Conservation (phyloP, 2,329 filamentous ascomycete genomes). For the Cladosporium halotolerans region DNA sequence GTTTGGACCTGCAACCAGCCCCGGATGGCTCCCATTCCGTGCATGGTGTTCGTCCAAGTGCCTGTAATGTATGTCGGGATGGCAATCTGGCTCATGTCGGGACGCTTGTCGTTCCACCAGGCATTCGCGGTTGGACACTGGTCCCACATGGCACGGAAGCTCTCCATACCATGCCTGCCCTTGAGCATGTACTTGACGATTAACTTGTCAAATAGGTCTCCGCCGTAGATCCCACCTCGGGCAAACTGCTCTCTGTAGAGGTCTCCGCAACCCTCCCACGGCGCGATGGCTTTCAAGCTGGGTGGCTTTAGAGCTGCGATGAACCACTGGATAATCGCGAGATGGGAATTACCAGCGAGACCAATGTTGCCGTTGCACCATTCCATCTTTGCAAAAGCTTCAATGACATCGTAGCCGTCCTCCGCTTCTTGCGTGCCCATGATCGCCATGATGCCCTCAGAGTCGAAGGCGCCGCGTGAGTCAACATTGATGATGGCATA, state of each 20-base stretch:
- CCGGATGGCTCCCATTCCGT: conserved; percentile 17
- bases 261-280: conserved; percentile 44
- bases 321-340: conserved; percentile 22
- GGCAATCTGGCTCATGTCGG: conserved; percentile 14
- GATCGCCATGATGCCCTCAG: conserved; percentile 31
- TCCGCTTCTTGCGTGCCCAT: conserved; percentile 35
- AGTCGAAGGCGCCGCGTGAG: conserved; percentile 25
- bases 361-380: conserved; percentile 39
- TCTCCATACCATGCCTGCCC: conserved; percentile 12
- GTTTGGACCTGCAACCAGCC: conserved; percentile 34
- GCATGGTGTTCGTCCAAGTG: conserved; percentile 11
- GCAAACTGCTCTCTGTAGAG: conserved; percentile 30
- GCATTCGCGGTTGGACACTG: conserved; percentile 7
- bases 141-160: conserved; percentile 13
- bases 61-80: conserved; percentile 15
- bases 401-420: conserved; percentile 38
- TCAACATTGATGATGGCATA: conserved; percentile 32
- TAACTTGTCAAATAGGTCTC: conserved; percentile 13
- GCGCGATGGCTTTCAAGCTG: conserved; percentile 39
- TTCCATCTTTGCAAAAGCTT: conserved; percentile 30
- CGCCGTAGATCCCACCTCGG: neutral
- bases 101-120: conserved; percentile 15
- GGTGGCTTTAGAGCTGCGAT: conserved; percentile 39
- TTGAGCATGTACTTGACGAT: conserved; percentile 14
- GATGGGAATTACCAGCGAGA: conserved; percentile 35